Evolutionary conservation across 805 yeast species (phyloP).

Genomic region (Yarrowia alimentaria): DNA sequence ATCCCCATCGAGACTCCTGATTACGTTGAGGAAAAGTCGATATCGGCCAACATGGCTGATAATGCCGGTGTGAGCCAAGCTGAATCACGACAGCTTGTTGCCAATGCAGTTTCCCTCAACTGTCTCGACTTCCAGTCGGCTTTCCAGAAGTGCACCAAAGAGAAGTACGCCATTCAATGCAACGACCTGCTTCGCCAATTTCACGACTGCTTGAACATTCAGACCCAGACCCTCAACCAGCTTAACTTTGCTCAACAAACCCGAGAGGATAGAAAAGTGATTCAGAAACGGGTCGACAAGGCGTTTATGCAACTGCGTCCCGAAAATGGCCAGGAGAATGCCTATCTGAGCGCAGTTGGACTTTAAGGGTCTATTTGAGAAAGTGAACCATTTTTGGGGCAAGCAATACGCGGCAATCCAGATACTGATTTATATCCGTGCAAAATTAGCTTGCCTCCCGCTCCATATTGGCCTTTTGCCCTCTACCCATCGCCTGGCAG

Average conservation of each 20-base stretch:
- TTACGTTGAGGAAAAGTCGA: conserved; percentile 18
- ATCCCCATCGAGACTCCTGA: conserved; percentile 6
- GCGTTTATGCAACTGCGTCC: conserved; percentile 1
- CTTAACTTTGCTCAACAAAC: conserved; percentile 20
- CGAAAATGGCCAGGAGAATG: conserved; percentile 1
- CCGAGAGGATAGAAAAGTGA: conserved; percentile 1
- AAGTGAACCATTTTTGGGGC: too few species aligned
- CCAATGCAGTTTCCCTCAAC: conserved; percentile 17
- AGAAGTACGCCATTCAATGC: conserved; percentile 14
- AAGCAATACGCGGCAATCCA: too few species aligned
- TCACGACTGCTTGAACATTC: conserved; percentile 17
- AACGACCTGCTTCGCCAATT: conserved; percentile 8
- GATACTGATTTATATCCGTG: too few species aligned
- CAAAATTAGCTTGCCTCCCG: too few species aligned
- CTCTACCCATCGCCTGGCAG: too few species aligned
- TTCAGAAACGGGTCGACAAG: conserved; percentile 9
- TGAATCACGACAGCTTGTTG: conserved; percentile 9
- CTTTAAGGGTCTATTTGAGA: neutral
- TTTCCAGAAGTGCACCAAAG: conserved; percentile 1
- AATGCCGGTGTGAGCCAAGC: conserved; percentile 2
- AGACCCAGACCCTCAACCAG: conserved; percentile 16
- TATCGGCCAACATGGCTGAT: conserved; percentile 15
- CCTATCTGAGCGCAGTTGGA: neutral
- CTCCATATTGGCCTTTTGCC: too few species aligned
- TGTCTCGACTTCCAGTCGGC: conserved; percentile 25